phyloP scores from a whole-genome alignment of 2,329 filamentous ascomycete species.

The Fusarium udum region DNA sequence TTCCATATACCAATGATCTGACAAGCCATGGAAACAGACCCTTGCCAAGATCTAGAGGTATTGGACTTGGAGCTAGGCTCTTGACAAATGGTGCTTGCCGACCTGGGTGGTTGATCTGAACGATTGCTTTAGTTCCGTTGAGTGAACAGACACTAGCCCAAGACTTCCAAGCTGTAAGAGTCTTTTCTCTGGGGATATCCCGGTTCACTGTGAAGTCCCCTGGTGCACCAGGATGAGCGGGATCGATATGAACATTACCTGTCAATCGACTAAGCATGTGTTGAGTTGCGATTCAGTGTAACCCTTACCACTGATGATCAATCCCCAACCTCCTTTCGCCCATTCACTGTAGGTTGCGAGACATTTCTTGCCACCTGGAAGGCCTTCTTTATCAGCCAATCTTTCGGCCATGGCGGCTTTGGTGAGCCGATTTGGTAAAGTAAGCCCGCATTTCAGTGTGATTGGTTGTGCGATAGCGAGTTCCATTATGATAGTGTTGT shows the following conservation, averaged over 20 bases:
- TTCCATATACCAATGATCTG: neutral
- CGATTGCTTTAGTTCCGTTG: neutral
- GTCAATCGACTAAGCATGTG: no score
- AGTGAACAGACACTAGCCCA: neutral
- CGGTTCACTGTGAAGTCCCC: neutral
- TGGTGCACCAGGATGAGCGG: neutral
- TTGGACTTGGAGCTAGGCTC: neutral
- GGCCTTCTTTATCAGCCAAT: neutral
- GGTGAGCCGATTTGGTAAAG: neutral
- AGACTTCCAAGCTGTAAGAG: neutral
- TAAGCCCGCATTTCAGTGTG: neutral
- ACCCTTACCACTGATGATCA: neutral
- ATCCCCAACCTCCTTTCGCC: neutral
- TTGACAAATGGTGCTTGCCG: neutral
- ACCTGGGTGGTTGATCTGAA: neutral
- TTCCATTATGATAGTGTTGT: neutral
- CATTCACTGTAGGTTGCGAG: neutral
- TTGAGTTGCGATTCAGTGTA: no score
- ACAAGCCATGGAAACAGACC: neutral
- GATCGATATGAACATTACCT: neutral
- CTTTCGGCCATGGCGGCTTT: neutral
- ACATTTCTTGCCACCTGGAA: neutral
- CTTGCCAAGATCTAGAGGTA: neutral
- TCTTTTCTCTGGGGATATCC: neutral
- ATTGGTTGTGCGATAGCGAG: neutral